These are phyloP conservation scores for Arxiozyma slooffiae DNA, from an alignment of 1,139 yeast genomes.

Conservation along the genomic window DNA sequence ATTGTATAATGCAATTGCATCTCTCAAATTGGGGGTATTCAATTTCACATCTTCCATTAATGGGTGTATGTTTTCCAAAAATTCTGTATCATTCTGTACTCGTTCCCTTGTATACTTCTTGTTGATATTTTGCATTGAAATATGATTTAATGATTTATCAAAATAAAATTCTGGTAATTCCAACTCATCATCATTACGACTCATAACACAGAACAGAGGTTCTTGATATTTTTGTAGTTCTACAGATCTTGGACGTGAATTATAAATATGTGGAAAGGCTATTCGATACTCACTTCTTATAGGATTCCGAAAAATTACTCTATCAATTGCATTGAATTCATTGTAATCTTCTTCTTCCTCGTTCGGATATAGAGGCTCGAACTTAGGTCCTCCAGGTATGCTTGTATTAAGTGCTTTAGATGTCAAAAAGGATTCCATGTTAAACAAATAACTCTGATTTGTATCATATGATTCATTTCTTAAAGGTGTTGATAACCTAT, in stretches of 20 bases:
- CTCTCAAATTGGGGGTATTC: slow-evolving; percentile 41
- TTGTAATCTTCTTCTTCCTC: slow-evolving; percentile 70
- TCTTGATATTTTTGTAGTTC: slow-evolving; percentile 51
- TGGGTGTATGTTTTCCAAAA: slow-evolving; percentile 39
- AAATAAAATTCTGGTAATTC: slow-evolving; percentile 51
- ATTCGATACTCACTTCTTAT: slow-evolving; percentile 75
- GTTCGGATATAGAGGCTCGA: slow-evolving; percentile 76
- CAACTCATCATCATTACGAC: slow-evolving; percentile 39
- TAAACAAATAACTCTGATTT: slow-evolving; percentile 60
- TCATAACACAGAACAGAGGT: slow-evolving; percentile 44
- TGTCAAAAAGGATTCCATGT: slow-evolving; percentile 68
- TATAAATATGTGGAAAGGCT: slow-evolving; percentile 78
- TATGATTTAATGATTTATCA: slow-evolving; percentile 48
- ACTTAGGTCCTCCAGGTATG: slow-evolving; percentile 92
- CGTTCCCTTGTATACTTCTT: slow-evolving; percentile 16
- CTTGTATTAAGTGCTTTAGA: slow-evolving; percentile 84
- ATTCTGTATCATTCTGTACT: slow-evolving; percentile 21
- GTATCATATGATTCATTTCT: slow-evolving; percentile 44
- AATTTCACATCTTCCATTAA: slow-evolving; percentile 39
- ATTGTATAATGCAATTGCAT: slow-evolving; percentile 58
- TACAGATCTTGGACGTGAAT: slow-evolving; percentile 64
- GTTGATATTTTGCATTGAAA: slow-evolving; percentile 19
- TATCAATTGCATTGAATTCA: slow-evolving; percentile 81
- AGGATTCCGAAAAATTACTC: slow-evolving; percentile 71
- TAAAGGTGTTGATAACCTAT: slow-evolving; percentile 62